Base-by-base conservation (phyloP, 73 alveolate genomes). In the Paramecium sexaurelia region DNA sequence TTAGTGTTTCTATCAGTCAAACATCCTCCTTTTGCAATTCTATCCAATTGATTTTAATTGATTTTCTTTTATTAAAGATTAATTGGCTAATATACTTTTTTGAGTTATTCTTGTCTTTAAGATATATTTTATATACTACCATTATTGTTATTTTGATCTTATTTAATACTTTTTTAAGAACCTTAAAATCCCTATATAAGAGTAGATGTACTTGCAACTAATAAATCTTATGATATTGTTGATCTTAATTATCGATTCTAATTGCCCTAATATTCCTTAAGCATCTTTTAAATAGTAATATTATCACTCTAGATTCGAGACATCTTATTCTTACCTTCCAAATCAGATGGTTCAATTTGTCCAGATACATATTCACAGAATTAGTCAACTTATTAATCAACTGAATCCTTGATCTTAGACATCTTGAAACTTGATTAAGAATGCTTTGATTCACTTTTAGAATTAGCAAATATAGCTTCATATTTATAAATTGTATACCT, bases 11-110 rank as follows among this genome's bases (percentile, higher is more conserved):
- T 39, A 29, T 78, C 90, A 26, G 90, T 78, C 35, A 78, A 13
- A 45, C 90, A 78, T 78, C 90, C 90, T 1, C 90, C 90, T 43
- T 78, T 78, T 10, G 90, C 55, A 19, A 78, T 78, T 78, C 29
- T 78, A 78, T 78, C 90, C 9, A 78, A 24, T 37, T 78, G 15
- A 78, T 45, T 37, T 26, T 45, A 41, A 11, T 43, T 78, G 5
- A 71, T 8, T 37, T 71, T 35, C 43, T 71, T 35, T 35, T 71
- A 17, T 71, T 35, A 36, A 11, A 20, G 2, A 20, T 15, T 20
- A 19, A 5, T 3, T 45, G 43, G 55, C 19, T 78, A 43, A 45
- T 78, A 78, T 43, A 78, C 73, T 78, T 43, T 78, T 15, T 78
- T 78, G 3, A 78, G 20, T 26, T 41, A 22, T 43, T 78, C 90